Evolutionary conservation across 495 filamentous ascomycete species (phyloP).

Genomic region (Aspergillus nanangensis): DNA sequence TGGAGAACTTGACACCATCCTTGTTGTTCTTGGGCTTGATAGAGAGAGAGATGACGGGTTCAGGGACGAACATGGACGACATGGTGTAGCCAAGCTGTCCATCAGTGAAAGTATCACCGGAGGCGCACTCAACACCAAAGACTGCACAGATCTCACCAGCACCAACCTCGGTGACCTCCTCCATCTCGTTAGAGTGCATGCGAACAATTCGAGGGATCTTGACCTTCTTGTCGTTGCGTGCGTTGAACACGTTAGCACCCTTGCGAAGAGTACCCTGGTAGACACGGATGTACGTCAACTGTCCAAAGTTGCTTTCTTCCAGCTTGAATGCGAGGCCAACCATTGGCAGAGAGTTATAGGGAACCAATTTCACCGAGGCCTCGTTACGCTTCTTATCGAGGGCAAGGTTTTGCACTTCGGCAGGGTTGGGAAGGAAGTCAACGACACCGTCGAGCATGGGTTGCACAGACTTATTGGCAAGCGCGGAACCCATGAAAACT

Average conservation of each 20-base stretch:
- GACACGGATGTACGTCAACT: conserved; percentile 97
- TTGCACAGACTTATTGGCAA: conserved; percentile 93
- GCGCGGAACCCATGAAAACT: conserved; percentile 91
- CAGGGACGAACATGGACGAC: conserved; percentile 98
- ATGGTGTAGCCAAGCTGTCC: conserved; percentile 90
- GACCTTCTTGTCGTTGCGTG: conserved; percentile 90
- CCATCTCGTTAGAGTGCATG: conserved; percentile 99
- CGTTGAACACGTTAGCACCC: conserved; percentile 87
- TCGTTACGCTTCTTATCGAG: conserved; percentile 79
- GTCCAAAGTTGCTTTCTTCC: conserved; percentile 97
- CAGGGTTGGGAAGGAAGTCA: conserved; percentile 92
- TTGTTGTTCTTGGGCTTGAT: conserved; percentile 95
- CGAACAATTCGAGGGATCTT: conserved; percentile 96
- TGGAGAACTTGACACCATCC: conserved; percentile 91
- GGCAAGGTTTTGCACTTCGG: conserved; percentile 84
- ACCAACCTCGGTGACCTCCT: conserved; percentile 86
- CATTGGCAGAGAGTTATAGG: conserved; percentile 89
- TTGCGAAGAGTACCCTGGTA: conserved; percentile 93
- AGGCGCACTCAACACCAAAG: conserved; percentile 97
- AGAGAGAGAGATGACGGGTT: conserved; percentile 95
- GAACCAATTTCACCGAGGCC: conserved; percentile 74
- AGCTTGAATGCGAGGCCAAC: conserved; percentile 98
- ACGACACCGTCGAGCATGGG: conserved; percentile 96
- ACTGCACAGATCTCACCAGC: conserved; percentile 98
- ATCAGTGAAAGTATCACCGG: conserved; percentile 97